A percentile compares a stretch with the other conserved stretches of the same genome.
These are phyloP conservation scores for Fusarium agapanthi DNA, from an alignment of 2,329 filamentous ascomycete genomes.

Conservation along the genomic window DNA sequence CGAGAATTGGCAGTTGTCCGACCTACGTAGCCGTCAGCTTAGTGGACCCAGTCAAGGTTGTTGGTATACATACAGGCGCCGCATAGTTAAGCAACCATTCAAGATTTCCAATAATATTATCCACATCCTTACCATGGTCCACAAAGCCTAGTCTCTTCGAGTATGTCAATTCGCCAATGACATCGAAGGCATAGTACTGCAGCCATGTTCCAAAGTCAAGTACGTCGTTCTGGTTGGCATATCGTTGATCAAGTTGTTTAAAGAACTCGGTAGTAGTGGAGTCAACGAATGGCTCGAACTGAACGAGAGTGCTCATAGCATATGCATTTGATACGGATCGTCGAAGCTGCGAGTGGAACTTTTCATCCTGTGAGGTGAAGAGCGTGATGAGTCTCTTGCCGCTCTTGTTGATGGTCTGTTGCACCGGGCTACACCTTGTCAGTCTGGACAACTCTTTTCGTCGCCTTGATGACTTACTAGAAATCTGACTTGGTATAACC, in stretches of 20 bases:
- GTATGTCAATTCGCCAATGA: constrained; percentile 21
- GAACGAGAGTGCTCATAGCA: background rate
- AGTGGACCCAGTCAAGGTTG: background rate
- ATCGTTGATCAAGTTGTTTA: background rate
- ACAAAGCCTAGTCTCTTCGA: constrained; percentile 26
- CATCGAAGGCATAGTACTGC: constrained; percentile 34
- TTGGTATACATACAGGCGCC: background rate
- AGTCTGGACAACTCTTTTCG: too few species aligned
- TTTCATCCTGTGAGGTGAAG: constrained; percentile 4
- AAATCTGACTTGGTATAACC: constrained; percentile 15
- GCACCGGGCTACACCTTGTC: background rate
- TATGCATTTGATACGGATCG: background rate
- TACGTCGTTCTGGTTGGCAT: background rate
- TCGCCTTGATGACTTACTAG: fast-evolving
- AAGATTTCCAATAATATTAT: constrained; percentile 21
- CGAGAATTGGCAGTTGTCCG: constrained; percentile 2
- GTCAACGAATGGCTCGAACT: constrained; percentile 5
- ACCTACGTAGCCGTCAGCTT: background rate
- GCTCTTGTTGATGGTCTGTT: background rate
- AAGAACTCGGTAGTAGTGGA: background rate
- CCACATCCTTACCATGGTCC: constrained; percentile 21
- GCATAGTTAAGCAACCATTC: constrained; percentile 32
- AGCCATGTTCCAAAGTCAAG: constrained; percentile 29
- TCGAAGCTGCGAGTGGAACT: background rate
- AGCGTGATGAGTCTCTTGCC: background rate